Conservation (phyloP, 2,329 filamentous ascomycete species). For the Paraphaeosphaeria minitans region DNA sequence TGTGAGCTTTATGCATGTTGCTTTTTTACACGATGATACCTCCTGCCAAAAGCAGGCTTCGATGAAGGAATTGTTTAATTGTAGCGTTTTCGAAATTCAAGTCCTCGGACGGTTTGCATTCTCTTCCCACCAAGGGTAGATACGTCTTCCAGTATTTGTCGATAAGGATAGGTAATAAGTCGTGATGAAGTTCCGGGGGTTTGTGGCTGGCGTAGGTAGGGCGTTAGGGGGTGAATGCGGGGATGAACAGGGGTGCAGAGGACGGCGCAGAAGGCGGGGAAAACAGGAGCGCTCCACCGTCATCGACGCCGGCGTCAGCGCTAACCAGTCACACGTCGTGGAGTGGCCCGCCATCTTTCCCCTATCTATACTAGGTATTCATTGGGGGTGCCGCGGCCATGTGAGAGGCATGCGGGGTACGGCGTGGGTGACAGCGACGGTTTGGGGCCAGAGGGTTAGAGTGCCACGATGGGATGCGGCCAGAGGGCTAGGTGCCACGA, state of each 20-base stretch:
- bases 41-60: constrained; percentile 8
- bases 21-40: constrained; percentile 2
- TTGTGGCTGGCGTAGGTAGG: background rate
- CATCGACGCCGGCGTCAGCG: background rate
- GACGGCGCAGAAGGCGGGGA: no score
- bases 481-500: background rate
- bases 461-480: background rate
- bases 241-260: no score
- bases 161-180: background rate
- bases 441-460: background rate
- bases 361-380: no score
- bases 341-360: background rate
- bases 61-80: constrained; percentile 2
- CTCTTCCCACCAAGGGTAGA: background rate
- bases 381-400: background rate
- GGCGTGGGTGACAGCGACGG: background rate
- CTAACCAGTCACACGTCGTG: background rate
- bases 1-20: background rate
- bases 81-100: constrained; percentile 4
- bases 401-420: background rate
- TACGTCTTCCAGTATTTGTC: background rate
- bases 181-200: background rate
- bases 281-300: no score
- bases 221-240: no score
- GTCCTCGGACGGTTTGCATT: background rate